Evolutionary conservation across 2,329 filamentous ascomycete species (phyloP).

Genomic region (Cladosporium sp.): DNA sequence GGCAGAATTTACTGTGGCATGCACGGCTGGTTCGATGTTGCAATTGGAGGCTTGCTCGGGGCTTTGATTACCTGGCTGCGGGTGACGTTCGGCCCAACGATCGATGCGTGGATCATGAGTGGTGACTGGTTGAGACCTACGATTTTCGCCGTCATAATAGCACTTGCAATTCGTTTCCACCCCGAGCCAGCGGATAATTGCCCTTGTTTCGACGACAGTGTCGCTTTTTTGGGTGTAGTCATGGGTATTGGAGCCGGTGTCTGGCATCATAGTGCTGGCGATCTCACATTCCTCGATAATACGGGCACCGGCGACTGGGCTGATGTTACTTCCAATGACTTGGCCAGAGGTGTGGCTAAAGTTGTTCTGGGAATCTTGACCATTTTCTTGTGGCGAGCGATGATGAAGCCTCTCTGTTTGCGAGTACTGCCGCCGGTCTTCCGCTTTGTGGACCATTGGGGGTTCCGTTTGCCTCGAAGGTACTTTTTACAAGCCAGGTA

Average conservation of each 20-base stretch:
- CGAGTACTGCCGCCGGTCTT: slow-evolving; percentile 79
- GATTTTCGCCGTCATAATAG: slow-evolving; percentile 61
- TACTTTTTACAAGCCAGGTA: slow-evolving; percentile 86
- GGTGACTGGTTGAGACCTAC: slow-evolving; percentile 62
- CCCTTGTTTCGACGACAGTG: slow-evolving; percentile 93
- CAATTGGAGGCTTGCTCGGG: slow-evolving; percentile 74
- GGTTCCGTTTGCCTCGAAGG: slow-evolving; percentile 75
- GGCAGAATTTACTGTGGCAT: slow-evolving; percentile 96
- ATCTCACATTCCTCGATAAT: slow-evolving; percentile 12
- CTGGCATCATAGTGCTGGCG: slow-evolving; percentile 63
- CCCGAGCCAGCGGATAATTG: slow-evolving; percentile 96
- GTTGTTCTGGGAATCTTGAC: slow-evolving; percentile 75
- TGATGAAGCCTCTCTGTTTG: slow-evolving; percentile 80
- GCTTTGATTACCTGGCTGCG: slow-evolving; percentile 57
- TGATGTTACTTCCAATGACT: slow-evolving; percentile 50
- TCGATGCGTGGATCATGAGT: slow-evolving; percentile 68
- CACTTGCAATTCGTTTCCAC: slow-evolving; percentile 73
- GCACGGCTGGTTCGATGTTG: slow-evolving; percentile 93
- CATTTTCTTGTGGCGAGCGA: slow-evolving; percentile 85
- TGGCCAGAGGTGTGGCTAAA: slow-evolving; percentile 59
- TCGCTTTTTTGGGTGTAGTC: slow-evolving; percentile 85
- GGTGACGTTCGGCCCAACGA: slow-evolving; percentile 50
- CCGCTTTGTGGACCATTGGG: slow-evolving; percentile 73
- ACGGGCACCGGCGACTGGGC: slow-evolving; percentile 35
- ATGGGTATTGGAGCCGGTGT: slow-evolving; percentile 78